Conservation (phyloP, 192 early-diverging fungal species). For the Phlyctochytrium bullatum region DNA sequence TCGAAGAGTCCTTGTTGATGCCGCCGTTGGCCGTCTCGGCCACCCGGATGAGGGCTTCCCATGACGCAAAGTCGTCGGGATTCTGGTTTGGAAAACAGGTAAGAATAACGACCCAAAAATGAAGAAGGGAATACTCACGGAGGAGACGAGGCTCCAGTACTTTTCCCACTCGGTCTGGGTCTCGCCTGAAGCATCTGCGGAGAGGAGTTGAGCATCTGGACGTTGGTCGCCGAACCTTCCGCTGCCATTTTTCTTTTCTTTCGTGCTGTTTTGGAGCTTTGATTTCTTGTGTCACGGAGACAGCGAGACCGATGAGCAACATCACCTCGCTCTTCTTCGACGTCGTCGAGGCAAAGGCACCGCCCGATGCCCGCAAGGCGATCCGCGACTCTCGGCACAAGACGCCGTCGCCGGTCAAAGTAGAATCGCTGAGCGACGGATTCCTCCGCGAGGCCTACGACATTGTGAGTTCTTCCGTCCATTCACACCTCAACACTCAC, state of each 20-base stretch:
- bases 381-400: too few relatives aligned
- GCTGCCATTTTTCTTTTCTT: too few relatives aligned
- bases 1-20: conserved; percentile 44
- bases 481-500: background rate
- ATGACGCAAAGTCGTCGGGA: conserved; percentile 66
- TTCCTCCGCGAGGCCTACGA: background rate
- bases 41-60: conserved; percentile 64
- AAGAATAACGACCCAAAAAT: background rate
- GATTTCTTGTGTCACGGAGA: too few relatives aligned
- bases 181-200: background rate
- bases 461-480: background rate
- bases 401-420: too few relatives aligned
- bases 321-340: too few relatives aligned
- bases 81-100: conserved; percentile 30
- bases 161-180: background rate
- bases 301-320: too few relatives aligned
- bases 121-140: background rate
- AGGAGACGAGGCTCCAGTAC: background rate
- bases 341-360: too few relatives aligned
- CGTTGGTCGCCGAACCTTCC: too few relatives aligned
- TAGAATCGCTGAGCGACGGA: too few relatives aligned
- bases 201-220: too few relatives aligned
- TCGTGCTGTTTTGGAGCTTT: too few relatives aligned
- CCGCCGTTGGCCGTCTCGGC: conserved; percentile 59
- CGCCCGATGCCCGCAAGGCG: too few relatives aligned